Conservation (phyloP, 306 rosid genomes). For the Lathyrus tuberosus region DNA sequence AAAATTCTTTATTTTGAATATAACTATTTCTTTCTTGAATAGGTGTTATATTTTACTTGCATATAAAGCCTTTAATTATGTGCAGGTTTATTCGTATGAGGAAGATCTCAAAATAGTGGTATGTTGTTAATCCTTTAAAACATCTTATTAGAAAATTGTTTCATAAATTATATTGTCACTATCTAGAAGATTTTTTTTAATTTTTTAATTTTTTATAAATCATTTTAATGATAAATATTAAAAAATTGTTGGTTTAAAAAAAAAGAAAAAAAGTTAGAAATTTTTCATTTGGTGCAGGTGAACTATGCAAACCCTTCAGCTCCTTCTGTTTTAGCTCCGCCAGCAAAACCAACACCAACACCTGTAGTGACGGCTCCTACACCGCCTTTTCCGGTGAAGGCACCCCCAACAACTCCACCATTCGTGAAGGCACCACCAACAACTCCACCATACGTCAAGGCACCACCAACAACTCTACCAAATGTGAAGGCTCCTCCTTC, state of each 20-base stretch:
- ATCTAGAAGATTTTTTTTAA: not conserved
- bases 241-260: not conserved
- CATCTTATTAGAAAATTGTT: not conserved
- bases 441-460: not conserved
- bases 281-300: conserved; percentile 39
- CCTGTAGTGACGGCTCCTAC: conserved; percentile 44
- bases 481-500: conserved; percentile 16
- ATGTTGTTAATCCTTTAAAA: conserved; percentile 8
- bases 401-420: conserved; percentile 18
- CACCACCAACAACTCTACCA: not conserved
- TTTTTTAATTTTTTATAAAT: not conserved
- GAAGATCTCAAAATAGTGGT: conserved; percentile 50
- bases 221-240: too few species aligned
- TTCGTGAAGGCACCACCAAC: conserved; percentile 17
- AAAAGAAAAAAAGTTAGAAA: not conserved
- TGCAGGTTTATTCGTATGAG: conserved; percentile 50
- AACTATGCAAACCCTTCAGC: conserved; percentile 34
- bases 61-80: not conserved
- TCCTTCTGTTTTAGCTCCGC: not conserved
- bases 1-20: not conserved
- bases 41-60: conserved; percentile 31
- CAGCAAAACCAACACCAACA: conserved; percentile 40
- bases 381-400: conserved; percentile 14
- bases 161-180: conserved; percentile 3
- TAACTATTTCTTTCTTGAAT: not conserved